Base-by-base conservation (phyloP, 1,139 yeast species). In the Blastobotrys raffinosifermentans region DNA sequence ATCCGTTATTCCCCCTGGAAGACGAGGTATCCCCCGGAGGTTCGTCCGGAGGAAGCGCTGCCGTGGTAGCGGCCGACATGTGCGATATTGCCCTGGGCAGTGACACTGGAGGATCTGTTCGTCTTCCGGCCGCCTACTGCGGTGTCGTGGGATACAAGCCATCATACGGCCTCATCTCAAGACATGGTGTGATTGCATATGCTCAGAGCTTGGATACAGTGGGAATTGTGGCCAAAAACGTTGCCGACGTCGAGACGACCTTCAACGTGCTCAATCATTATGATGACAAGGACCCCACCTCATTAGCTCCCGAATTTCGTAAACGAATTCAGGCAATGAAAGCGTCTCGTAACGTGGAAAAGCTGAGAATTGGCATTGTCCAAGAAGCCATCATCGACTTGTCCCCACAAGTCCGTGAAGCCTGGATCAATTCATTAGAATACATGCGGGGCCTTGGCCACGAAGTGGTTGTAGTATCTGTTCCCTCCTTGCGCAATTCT, bases 121-220 rank as follows among this genome's bases (percentile, higher is more conserved):
- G 99, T 42, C 66, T 83, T 16, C 99, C 99, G 0, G 94, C 95
- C 1, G 79, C 94, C 16, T 85, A 82, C 59, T 81, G 94, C 50
- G 84, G 86, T 1, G 71, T 82, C 0, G 64, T 75, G 31, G 98
- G 98, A 0, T 87, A 84, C 64, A 91, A 91, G 57, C 98, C 98
- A 0, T 70, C 93, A 0, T 91, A 91, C 57, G 98, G 98, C 0
- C 67, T 95, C 23, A 64, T 93, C 2, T 87, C 96, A 0, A 66
- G 99, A 38, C 80, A 87, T 79, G 99, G 98, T 1, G 85, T 91
- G 9, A 67, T 89, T 3, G 79, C 96, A 0, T 91, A 87, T 61
- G 96, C 97, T 1, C 97, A 93, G 57, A 80, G 93, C 20, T 67
- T 93, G 37, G 99, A 93, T 57, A 87, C 97, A 0, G 96, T 93